phyloP scores from a whole-genome alignment of 345 rosid species.

The Cardamine resedifolia region DNA sequence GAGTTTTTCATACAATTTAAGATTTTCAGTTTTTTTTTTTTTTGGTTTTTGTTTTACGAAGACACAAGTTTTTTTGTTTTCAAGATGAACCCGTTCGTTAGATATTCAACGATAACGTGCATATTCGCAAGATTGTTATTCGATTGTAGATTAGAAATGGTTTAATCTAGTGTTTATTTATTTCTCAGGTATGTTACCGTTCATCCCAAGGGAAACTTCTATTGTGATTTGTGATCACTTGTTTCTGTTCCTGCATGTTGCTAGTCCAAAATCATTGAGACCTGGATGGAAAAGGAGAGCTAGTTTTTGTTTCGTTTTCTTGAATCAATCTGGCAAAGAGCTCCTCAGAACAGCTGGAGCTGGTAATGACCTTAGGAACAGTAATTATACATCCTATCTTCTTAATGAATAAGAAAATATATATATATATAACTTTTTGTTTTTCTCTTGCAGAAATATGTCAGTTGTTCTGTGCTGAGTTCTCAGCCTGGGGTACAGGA shows the following conservation, averaged over 20 bases:
- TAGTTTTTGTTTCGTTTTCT: not conserved
- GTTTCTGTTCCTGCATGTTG: not conserved
- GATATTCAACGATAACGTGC: not conserved
- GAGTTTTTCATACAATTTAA: too few species aligned
- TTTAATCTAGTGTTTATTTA: not conserved
- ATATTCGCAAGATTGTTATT: not conserved
- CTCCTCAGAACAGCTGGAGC: not conserved
- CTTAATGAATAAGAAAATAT: not conserved
- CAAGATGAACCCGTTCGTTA: too few species aligned
- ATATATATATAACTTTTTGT: not conserved
- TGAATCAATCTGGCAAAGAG: not conserved
- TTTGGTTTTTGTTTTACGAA: too few species aligned
- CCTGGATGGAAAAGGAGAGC: slow-evolving; percentile 1
- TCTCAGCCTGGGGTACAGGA: not conserved
- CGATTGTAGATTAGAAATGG: not conserved
- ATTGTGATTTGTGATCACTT: not conserved
- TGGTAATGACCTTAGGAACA: not conserved
- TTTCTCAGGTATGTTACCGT: not conserved
- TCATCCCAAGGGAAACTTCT: not conserved
- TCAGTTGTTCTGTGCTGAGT: not conserved
- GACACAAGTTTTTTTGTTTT: too few species aligned
- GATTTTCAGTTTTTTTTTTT: too few species aligned
- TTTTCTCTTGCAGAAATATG: not conserved
- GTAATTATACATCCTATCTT: not conserved
- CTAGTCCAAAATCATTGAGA: not conserved